Base-by-base conservation (phyloP, 768 basidiomycete genomes). In the Calocybe cyanea region DNA sequence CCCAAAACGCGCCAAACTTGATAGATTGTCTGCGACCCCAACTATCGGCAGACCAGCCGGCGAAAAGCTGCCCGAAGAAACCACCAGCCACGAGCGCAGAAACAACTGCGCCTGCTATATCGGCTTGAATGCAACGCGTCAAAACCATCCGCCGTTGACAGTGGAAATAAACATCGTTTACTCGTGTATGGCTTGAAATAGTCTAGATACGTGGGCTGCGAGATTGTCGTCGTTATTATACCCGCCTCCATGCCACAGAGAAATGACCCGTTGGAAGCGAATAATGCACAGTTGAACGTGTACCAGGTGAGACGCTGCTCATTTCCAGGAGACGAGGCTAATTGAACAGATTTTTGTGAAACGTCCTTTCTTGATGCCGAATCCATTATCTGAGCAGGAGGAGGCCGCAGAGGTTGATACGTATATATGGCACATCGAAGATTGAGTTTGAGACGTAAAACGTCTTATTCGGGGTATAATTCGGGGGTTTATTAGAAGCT, bases 241-340 rank as follows among this genome's bases (percentile, higher is more conserved):
- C 49, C 44, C 15, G 43, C 45, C 38, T 50, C 49, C 11, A 50
- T 41, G 8, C 49, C 49, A 24, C 41, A 45, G 4, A 50, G 49
- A 5, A 50, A 18, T 8, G 44, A 41, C 10, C 43, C 40, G 18
- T 42, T 40, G 6, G 49, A 33, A 4, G 44, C 38, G 20, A 46
- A 42, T 11, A 38, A 28, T 7, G 49, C 49, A 13, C 43, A 50
- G 7, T 24, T 45, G 30, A 41, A 42, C n/a, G 45, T 50, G 38
- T 50, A 46, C 38, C 49, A 50, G 21, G 30, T 43, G n/a, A 46
- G 39, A n/a, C n/a, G n/a, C n/a, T n/a, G n/a, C n/a, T n/a, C n/a
- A n/a, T n/a, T n/a, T n/a, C n/a, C n/a, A n/a, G n/a, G n/a, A n/a
- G n/a, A n/a, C n/a, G n/a, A n/a, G n/a, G n/a, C n/a, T n/a, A n/a